phyloP scores from a whole-genome alignment of 495 filamentous ascomycete species.

The Tuber indicum region DNA sequence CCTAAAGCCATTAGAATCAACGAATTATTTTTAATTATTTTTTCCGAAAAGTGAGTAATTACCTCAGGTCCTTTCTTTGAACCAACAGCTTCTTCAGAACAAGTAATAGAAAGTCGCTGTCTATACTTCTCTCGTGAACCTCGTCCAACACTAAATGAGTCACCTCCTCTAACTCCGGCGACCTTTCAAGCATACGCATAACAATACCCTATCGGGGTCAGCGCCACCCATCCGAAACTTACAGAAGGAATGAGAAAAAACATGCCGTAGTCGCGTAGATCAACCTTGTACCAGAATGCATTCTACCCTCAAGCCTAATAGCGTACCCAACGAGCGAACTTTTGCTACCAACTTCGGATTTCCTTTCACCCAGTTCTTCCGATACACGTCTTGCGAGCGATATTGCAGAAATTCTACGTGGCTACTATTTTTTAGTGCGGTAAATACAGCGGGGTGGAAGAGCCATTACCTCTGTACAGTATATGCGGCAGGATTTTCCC shows the following conservation, averaged over 20 bases:
- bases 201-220: constrained; percentile 67
- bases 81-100: constrained; percentile 74
- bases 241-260: constrained; percentile 5
- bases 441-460: neutral
- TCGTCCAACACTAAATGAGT: constrained; percentile 92
- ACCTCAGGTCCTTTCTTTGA: constrained; percentile 62
- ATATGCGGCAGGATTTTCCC: constrained; percentile 80
- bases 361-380: constrained; percentile 83
- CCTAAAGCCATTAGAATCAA: constrained; percentile 39
- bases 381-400: constrained; percentile 86
- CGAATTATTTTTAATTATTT: neutral
- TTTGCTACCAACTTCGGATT: constrained; percentile 69
- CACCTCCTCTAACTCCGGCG: constrained; percentile 74
- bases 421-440: constrained; percentile 42
- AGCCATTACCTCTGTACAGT: constrained; percentile 63
- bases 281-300: constrained; percentile 69
- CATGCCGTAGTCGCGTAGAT: constrained; percentile 70
- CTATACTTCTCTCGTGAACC: constrained; percentile 89
- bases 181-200: constrained; percentile 90
- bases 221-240: neutral
- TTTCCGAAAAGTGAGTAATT: constrained; percentile 5
- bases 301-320: constrained; percentile 82
- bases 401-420: constrained; percentile 92
- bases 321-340: constrained; percentile 88
- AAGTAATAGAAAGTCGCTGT: constrained; percentile 89